Conservation (phyloP, 305 asterid species). For the Solanum chacoense region DNA sequence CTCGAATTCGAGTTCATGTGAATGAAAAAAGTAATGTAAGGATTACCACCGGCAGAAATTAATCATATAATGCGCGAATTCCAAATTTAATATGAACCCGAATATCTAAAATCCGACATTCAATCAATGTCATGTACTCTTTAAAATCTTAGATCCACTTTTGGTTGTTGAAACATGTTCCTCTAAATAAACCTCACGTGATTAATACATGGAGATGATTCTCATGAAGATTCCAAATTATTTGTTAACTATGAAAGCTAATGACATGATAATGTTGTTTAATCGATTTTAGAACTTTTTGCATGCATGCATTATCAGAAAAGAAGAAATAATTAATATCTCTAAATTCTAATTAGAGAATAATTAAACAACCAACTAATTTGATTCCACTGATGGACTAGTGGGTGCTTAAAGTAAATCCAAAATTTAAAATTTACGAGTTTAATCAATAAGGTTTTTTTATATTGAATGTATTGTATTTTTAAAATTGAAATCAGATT, state of each 20-base stretch:
- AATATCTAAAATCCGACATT: background rate
- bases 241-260: background rate
- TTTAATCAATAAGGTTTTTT: background rate
- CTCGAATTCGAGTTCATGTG: background rate
- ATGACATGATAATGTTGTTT: background rate
- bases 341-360: background rate
- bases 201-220: background rate
- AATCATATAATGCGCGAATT: background rate
- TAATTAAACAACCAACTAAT: background rate
- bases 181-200: background rate
- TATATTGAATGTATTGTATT: background rate
- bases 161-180: background rate
- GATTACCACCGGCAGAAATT: fast-evolving
- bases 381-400: background rate
- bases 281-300: background rate
- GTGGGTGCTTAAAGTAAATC: background rate
- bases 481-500: background rate
- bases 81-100: background rate
- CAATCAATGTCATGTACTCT: background rate
- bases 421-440: background rate
- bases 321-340: background rate
- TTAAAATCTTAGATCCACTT: background rate
- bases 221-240: background rate
- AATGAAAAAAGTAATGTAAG: background rate
- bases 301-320: background rate